phyloP scores from a whole-genome alignment of 2,329 filamentous ascomycete genomes.

The Aspergillus fructus region DNA sequence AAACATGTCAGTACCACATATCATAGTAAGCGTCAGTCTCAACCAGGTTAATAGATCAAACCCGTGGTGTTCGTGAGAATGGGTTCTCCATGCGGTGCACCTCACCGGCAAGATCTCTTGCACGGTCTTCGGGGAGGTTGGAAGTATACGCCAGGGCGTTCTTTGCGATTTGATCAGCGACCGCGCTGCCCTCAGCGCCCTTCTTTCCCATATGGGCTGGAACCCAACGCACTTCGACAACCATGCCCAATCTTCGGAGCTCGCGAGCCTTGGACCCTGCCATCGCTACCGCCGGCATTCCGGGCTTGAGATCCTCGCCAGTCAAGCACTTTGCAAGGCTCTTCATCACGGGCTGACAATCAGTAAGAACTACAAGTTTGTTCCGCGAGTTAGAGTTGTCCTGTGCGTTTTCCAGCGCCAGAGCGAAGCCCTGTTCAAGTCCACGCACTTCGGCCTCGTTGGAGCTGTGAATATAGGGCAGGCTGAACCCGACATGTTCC shows the following conservation, averaged over 20 bases:
- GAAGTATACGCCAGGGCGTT: background rate
- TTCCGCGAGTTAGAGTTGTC: fast-evolving
- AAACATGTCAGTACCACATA: too few relatives aligned
- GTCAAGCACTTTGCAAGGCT: background rate
- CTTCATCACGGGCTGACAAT: background rate
- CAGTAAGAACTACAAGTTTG: background rate
- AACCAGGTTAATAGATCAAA: background rate
- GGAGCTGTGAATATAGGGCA: background rate
- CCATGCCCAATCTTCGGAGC: background rate
- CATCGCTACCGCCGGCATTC: background rate
- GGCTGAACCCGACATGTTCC: background rate
- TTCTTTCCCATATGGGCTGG: background rate
- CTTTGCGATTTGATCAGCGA: background rate
- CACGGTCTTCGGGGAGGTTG: background rate
- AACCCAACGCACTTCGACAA: background rate
- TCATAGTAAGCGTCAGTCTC: too few relatives aligned
- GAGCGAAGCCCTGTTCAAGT: background rate
- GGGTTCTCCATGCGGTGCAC: background rate
- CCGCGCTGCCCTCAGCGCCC: background rate
- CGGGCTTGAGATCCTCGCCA: background rate
- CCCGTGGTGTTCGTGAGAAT: background rate
- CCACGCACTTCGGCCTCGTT: background rate
- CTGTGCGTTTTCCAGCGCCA: background rate
- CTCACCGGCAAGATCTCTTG: background rate
- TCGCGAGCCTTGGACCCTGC: background rate